Conservation (phyloP, 495 filamentous ascomycete species). For the Daldinia grandis region DNA sequence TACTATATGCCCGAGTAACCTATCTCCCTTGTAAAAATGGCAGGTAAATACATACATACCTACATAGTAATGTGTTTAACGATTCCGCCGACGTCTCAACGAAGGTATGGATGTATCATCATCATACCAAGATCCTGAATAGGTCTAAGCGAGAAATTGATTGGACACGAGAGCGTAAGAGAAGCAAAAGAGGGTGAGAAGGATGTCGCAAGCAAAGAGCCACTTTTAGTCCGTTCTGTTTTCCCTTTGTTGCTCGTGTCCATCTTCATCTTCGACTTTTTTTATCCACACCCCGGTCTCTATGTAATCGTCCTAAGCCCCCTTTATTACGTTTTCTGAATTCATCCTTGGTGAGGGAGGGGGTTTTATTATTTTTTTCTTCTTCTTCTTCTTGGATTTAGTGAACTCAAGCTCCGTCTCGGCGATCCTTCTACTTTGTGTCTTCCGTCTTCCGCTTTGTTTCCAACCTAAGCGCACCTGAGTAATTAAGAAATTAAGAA, state of each 20-base stretch:
- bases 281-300: slow-evolving; percentile 18
- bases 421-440: slow-evolving; percentile 28
- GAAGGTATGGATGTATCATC: slow-evolving; percentile 25
- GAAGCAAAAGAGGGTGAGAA: slow-evolving; percentile 10
- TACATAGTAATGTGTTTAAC: slow-evolving; percentile 10
- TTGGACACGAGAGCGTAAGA: slow-evolving; percentile 26
- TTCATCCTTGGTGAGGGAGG: slow-evolving; percentile 18
- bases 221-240: slow-evolving; percentile 13
- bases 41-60: no score
- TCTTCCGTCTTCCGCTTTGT: slow-evolving; percentile 21
- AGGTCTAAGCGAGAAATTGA: slow-evolving; percentile 33
- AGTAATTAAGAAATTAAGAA: slow-evolving; percentile 24
- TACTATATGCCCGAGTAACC: neutral
- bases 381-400: slow-evolving; percentile 12
- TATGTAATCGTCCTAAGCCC: slow-evolving; percentile 12
- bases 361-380: neutral
- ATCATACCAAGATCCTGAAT: slow-evolving; percentile 32
- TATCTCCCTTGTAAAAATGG: slow-evolving; percentile 2
- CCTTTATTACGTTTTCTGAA: slow-evolving; percentile 42
- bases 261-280: slow-evolving; percentile 32
- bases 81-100: slow-evolving; percentile 23
- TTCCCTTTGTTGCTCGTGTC: slow-evolving; percentile 3
- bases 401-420: slow-evolving; percentile 25
- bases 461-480: slow-evolving; percentile 21
- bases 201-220: slow-evolving; percentile 21